Base-by-base conservation (phyloP, 2,329 filamentous ascomycete genomes). In the Neofusicoccum laricinum region DNA sequence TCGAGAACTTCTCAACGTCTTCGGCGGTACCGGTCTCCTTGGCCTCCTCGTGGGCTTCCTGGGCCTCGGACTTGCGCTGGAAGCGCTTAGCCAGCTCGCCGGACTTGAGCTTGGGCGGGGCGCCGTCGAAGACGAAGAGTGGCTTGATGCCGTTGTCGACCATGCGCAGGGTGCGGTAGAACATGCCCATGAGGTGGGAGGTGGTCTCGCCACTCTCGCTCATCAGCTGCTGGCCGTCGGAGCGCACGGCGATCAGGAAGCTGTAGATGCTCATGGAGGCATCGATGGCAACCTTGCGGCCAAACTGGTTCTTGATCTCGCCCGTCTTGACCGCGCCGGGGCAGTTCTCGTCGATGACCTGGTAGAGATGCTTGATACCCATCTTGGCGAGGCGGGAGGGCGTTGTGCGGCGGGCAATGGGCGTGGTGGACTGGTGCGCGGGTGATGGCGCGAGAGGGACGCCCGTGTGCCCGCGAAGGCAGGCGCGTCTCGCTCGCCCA, bases 131-230 rank as follows among this genome's bases (percentile, higher is more conserved):
- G 65, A 99, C 94, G 78, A 97, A 99, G 69, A 99, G 86, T 1
- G 95, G 95, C 77, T 99, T 99, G 82, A 99, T 98, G 65, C 95
- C 95, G 72, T 97, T 98, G 80, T 99, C 95, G 73, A 98, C 92
- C 81, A 99, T 98, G 71, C 95, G 93, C 6, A 99, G 85, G 2
- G 95, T 99, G 71, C 95, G 93, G 83, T 99, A 99, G 83, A 99
- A 99, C 88, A 99, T 94, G 74, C 95, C 95, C 93, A 99, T 98
- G 15, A 99, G 82, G 77, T 99, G 95, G 17, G 95, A 99, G 0
- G 95, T 99, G 1, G 95, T 99, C 78, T 98, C 93, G 73, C 95
- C 95, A 61, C 89, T 90, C 73, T 99, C 95, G 78, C 90, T 96
- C 85, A 89, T 98, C 71, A 99, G 89, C 79, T 97, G 93, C 77